Percentiles rank a stretch among this genome's conserved stretches.
phyloP scores from a whole-genome alignment of 306 rosid species.

The Argentina anserina region DNA sequence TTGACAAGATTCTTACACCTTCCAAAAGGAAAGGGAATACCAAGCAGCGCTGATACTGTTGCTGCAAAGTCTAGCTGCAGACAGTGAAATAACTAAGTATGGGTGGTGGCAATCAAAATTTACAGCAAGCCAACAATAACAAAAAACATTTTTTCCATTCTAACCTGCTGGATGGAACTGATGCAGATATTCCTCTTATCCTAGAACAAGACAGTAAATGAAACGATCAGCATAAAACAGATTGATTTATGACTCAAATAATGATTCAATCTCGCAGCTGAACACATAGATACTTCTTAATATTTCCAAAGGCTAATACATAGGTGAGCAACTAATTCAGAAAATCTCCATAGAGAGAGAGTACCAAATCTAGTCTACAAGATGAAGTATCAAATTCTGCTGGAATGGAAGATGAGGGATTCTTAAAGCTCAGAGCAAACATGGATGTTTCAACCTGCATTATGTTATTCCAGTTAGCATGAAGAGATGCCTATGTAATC shows the following conservation, averaged over 20 bases:
- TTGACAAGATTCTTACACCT: slow-evolving; percentile 80
- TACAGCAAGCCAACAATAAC: slow-evolving; percentile 3
- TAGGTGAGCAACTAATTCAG: slow-evolving; percentile 3
- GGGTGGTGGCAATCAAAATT: slow-evolving; percentile 13
- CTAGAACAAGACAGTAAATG: slow-evolving; percentile 35
- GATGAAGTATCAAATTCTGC: slow-evolving; percentile 47
- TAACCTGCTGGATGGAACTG: slow-evolving; percentile 89
- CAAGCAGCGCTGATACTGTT: slow-evolving; percentile 84
- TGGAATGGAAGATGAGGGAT: slow-evolving; percentile 44
- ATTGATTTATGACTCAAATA: not conserved
- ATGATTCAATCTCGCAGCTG: not conserved
- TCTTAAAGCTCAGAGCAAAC: slow-evolving; percentile 79
- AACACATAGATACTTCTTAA: not conserved
- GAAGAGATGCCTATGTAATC: not conserved
- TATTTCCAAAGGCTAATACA: not conserved
- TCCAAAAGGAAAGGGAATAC: slow-evolving; percentile 95
- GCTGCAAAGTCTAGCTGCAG: slow-evolving; percentile 97
- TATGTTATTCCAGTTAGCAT: slow-evolving; percentile 28
- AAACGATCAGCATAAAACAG: slow-evolving; percentile 17
- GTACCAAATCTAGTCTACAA: slow-evolving; percentile 68
- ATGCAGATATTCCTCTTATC: slow-evolving; percentile 57
- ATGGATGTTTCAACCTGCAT: slow-evolving; percentile 85
- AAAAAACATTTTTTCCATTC: slow-evolving; percentile 22
- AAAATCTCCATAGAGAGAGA: slow-evolving; percentile 14
- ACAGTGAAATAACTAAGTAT: slow-evolving; percentile 31